Percentiles rank a stretch among this genome's conserved stretches.
Evolutionary conservation across 2,329 filamentous ascomycete genomes (phyloP).

Genomic region (Aspergillus thermomutatus): DNA sequence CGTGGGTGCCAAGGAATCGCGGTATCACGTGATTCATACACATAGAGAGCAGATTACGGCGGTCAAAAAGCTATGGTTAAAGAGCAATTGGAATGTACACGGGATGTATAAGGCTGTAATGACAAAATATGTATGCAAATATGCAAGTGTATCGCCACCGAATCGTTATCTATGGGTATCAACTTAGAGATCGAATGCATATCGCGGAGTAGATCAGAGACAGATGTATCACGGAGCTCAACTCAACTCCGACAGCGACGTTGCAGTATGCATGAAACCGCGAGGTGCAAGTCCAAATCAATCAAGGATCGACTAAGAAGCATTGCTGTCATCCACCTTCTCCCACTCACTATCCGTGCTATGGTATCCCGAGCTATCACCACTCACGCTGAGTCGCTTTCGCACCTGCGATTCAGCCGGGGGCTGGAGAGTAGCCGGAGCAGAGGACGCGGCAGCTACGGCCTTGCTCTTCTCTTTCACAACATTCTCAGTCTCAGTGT

Average conservation of each 20-base stretch:
- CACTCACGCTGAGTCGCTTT: constrained; percentile 45
- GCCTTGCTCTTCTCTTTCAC: constrained; percentile 15
- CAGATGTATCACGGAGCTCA: neutral
- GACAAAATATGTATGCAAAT: neutral
- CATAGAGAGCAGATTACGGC: neutral
- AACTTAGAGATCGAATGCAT: constrained; percentile 2
- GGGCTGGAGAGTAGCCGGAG: constrained; percentile 47
- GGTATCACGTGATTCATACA: neutral
- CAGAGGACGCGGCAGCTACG: constrained; percentile 12
- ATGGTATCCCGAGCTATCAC: constrained; percentile 52
- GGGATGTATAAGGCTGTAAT: neutral
- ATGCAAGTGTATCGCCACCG: neutral
- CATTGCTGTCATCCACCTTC: constrained; percentile 63
- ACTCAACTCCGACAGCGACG: neutral
- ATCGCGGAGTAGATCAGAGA: neutral
- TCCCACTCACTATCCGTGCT: constrained; percentile 98
- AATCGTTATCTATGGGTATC: constrained; percentile 13
- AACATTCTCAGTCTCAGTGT: constrained; percentile 42
- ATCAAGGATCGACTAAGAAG: constrained; percentile 1
- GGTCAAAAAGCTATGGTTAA: neutral
- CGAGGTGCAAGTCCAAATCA: no score
- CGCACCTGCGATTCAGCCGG: constrained; percentile 38
- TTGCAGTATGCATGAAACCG: no score
- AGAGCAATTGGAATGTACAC: neutral
- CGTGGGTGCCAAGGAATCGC: neutral